These are phyloP conservation scores for Phylloporus sp. DNA, from an alignment of 768 basidiomycete species.

Conservation along the genomic window DNA sequence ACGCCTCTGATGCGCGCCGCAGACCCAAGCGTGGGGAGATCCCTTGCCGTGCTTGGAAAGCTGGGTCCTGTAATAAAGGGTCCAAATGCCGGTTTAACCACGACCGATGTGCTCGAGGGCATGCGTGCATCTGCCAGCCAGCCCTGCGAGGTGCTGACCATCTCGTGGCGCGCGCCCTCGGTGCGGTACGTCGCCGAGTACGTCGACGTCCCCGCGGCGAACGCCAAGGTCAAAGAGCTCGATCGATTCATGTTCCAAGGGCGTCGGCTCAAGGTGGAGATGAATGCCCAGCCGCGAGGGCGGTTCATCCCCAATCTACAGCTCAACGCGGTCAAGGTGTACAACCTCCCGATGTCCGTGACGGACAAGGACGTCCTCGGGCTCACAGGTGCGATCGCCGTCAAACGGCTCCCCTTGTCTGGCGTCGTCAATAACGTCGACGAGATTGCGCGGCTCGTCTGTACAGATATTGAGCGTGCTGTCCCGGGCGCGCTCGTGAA, in stretches of 20 bases:
- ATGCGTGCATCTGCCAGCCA: constrained; percentile 37
- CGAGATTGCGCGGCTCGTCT: constrained; percentile 20
- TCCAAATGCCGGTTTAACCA: constrained; percentile 34
- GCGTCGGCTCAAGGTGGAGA: constrained; percentile 42
- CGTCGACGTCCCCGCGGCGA: constrained; percentile 15
- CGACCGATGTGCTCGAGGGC: constrained; percentile 33
- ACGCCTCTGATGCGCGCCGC: constrained; percentile 14
- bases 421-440: constrained; percentile 18
- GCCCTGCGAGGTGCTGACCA: constrained; percentile 38
- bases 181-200: constrained; percentile 43
- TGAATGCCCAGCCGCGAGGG: constrained; percentile 39
- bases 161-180: constrained; percentile 52
- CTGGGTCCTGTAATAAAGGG: constrained; percentile 35
- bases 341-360: constrained; percentile 33
- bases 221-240: constrained; percentile 33
- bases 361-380: constrained; percentile 22
- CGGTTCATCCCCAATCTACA: constrained; percentile 22
- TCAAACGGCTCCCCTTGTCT: constrained; percentile 25
- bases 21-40: constrained; percentile 19
- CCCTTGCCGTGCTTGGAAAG: constrained; percentile 33
- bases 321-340: constrained; percentile 39
- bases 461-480: constrained; percentile 18
- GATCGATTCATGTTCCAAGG: constrained; percentile 35
- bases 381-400: constrained; percentile 28
- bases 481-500: constrained; percentile 14